Percentiles rank a stretch among this genome's conserved stretches.
These are phyloP conservation scores for Pestalotiopsis sp. DNA, from an alignment of 2,329 filamentous ascomycete species.

Conservation along the genomic window DNA sequence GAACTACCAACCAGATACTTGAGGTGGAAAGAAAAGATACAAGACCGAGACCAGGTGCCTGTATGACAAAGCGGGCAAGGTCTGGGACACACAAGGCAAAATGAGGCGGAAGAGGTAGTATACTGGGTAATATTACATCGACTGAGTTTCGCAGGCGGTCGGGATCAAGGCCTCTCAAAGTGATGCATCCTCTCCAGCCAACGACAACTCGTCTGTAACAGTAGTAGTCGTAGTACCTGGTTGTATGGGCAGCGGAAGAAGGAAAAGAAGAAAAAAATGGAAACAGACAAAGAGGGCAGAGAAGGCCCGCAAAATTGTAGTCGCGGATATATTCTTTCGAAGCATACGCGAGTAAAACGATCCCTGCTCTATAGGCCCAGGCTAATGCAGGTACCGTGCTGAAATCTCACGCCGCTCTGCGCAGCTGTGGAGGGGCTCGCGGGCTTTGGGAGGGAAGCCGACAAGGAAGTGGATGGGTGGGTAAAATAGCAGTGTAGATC, in stretches of 20 bases:
- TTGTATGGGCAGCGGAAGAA: neutral
- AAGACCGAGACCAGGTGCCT: neutral
- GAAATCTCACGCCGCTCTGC: conserved; percentile 1
- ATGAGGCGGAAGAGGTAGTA: conserved; percentile 5
- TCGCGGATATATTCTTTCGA: conserved; percentile 12
- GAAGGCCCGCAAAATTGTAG: neutral
- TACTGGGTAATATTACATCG: conserved; percentile 2
- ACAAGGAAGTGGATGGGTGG: neutral
- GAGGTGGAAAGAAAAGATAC: neutral
- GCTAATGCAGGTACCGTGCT: conserved; percentile 15
- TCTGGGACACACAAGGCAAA: conserved; percentile 2
- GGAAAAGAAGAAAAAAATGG: neutral
- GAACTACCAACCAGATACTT: conserved; percentile 14
- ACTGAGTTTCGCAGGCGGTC: neutral
- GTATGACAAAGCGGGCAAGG: conserved; percentile 11
- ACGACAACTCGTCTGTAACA: no score
- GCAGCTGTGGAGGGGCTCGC: neutral
- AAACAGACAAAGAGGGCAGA: neutral
- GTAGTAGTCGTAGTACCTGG: neutral
- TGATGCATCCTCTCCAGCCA: conserved; percentile 2
- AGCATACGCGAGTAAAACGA: neutral
- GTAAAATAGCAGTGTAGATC: neutral
- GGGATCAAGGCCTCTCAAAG: neutral
- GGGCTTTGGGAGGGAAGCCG: neutral
- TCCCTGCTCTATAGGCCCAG: conserved; percentile 10